Conservation (phyloP, 2,329 filamentous ascomycete species). For the Kalmusia sp. region DNA sequence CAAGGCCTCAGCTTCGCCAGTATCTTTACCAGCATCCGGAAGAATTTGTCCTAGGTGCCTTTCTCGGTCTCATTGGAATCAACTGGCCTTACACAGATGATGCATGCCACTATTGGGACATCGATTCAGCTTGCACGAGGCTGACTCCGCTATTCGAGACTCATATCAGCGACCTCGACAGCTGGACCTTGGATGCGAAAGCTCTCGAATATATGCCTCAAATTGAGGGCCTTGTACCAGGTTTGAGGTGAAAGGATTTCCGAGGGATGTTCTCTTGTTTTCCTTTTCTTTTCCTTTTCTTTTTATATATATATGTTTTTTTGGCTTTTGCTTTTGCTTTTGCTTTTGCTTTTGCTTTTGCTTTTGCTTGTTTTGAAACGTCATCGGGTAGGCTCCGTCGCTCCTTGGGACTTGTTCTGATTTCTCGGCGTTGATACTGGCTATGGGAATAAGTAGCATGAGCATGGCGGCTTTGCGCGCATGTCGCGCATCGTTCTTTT, state of each 20-base stretch:
- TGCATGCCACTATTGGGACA: slow-evolving; percentile 46
- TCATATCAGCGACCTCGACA: slow-evolving; percentile 39
- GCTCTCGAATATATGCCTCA: slow-evolving; percentile 42
- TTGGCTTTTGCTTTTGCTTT: too few species aligned
- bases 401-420: neutral
- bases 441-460: neutral
- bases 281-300: too few species aligned
- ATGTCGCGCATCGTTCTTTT: neutral
- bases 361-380: too few species aligned
- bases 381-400: neutral
- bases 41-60: slow-evolving; percentile 33
- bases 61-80: slow-evolving; percentile 38
- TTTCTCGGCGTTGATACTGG: neutral
- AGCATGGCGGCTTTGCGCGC: neutral
- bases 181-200: slow-evolving; percentile 43
- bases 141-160: slow-evolving; percentile 44
- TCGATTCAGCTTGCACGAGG: slow-evolving; percentile 40
- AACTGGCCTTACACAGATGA: slow-evolving; percentile 45
- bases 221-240: slow-evolving; percentile 38
- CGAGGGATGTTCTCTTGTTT: too few species aligned
- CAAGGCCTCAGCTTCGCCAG: slow-evolving; percentile 43
- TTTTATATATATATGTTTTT: too few species aligned
- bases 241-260: neutral
- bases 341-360: too few species aligned
- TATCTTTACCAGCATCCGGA: slow-evolving; percentile 41